A percentile compares a stretch with the other conserved stretches of the same genome.
phyloP scores from a whole-genome alignment of 495 filamentous ascomycete species.

The Aspergillus kassunensis region DNA sequence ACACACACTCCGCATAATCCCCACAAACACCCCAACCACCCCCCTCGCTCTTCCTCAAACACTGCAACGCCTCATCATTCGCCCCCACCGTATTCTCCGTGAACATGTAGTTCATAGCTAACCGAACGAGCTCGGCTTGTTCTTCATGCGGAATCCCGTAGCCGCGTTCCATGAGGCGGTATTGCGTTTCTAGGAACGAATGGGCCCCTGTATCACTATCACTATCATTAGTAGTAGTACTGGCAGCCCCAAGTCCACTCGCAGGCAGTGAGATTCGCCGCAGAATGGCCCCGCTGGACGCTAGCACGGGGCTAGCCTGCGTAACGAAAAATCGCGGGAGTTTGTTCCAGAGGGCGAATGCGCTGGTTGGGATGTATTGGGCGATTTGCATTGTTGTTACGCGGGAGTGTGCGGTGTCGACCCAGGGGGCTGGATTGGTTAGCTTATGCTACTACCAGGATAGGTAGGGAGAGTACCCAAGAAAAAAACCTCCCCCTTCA shows the following conservation, averaged over 20 bases:
- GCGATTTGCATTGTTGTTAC: conserved; percentile 25
- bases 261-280: conserved; percentile 7
- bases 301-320: conserved; percentile 20
- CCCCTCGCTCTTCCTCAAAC: conserved; percentile 24
- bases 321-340: conserved; percentile 32
- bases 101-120: conserved; percentile 20
- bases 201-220: background rate
- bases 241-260: too few relatives aligned
- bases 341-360: conserved; percentile 31
- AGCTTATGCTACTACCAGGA: too few relatives aligned
- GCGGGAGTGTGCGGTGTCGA: conserved; percentile 37
- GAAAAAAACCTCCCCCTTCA: conserved; percentile 33
- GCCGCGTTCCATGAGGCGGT: conserved; percentile 16
- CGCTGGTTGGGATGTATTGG: conserved; percentile 23
- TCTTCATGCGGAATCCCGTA: conserved; percentile 19
- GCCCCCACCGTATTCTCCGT: conserved; percentile 28
- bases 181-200: conserved; percentile 14
- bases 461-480: conserved; percentile 22
- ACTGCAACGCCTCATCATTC: conserved; percentile 32
- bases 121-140: conserved; percentile 19
- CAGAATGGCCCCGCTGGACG: conserved; percentile 20
- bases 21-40: conserved; percentile 25
- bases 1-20: conserved; percentile 26
- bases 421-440: conserved; percentile 37
- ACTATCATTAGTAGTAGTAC: background rate